Evolutionary conservation across 2,329 filamentous ascomycete species (phyloP).

Genomic region (Talaromyces rugulosus): DNA sequence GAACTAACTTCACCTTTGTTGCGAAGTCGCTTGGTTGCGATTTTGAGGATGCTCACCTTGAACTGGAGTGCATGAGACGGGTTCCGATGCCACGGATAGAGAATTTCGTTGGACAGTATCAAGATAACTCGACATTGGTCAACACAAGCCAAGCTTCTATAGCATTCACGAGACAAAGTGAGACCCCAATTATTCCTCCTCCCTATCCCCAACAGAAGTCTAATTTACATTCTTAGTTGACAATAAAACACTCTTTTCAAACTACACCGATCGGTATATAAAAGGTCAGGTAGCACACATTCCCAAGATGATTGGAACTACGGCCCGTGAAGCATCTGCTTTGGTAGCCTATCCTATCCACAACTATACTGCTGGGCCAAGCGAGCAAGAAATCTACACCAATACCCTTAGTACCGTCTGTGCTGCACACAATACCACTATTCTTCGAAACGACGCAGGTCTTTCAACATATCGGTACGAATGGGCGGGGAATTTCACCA

Average conservation of each 20-base stretch:
- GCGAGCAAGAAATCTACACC: conserved; percentile 3
- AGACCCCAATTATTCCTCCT: neutral
- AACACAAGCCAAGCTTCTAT: neutral
- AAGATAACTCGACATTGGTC: conserved; percentile 12
- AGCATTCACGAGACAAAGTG: neutral
- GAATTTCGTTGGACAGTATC: conserved; percentile 20
- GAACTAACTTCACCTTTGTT: conserved; percentile 17
- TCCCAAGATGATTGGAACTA: neutral
- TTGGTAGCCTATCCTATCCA: neutral
- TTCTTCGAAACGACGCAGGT: conserved; percentile 21
- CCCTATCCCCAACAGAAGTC: neutral
- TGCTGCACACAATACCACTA: conserved; percentile 18
- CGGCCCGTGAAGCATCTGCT: neutral
- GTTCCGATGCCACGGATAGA: conserved; percentile 18
- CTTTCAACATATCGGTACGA: conserved; percentile 37
- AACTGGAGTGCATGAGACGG: conserved; percentile 22
- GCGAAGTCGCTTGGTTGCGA: conserved; percentile 22
- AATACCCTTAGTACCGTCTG: conserved; percentile 23
- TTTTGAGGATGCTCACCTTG: conserved; percentile 12
- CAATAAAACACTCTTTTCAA: neutral
- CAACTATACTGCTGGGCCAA: conserved; percentile 8
- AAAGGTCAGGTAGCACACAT: neutral
- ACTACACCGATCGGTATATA: neutral
- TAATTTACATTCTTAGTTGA: neutral
- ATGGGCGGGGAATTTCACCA: conserved; percentile 39